phyloP scores from a whole-genome alignment of 2,329 filamentous ascomycete genomes.

The Lecanicillium sp. region DNA sequence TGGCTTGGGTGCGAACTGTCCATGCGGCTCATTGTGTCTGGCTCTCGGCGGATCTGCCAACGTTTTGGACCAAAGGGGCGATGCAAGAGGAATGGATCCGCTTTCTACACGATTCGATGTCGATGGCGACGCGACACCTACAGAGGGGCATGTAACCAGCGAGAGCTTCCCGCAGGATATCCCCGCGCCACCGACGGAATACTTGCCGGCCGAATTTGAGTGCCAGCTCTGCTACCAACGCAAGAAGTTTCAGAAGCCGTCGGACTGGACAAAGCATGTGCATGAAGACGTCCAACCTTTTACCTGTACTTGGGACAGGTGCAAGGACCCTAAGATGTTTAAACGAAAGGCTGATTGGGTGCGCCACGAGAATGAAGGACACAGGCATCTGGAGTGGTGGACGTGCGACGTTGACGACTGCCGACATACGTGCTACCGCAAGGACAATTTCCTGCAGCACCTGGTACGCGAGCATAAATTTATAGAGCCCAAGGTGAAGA shows the following conservation, averaged over 20 bases:
- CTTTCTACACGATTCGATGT: conserved; percentile 40
- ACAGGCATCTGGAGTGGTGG: conserved; percentile 89
- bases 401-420: conserved; percentile 76
- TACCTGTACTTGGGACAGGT: conserved; percentile 81
- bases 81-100: conserved; percentile 51
- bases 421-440: conserved; percentile 73
- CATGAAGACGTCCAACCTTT: conserved; percentile 92
- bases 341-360: conserved; percentile 97
- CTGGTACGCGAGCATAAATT: conserved; percentile 87
- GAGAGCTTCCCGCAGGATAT: conserved; percentile 77
- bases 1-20: conserved; percentile 52
- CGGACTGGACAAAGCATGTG: conserved; percentile 95
- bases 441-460: conserved; percentile 90
- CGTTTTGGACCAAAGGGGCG: conserved; percentile 52
- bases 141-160: conserved; percentile 60
- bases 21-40: conserved; percentile 55
- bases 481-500: conserved; percentile 71
- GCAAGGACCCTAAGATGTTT: conserved; percentile 81
- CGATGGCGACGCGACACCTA: conserved; percentile 59
- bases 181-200: conserved; percentile 68
- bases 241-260: conserved; percentile 84
- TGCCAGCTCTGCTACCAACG: conserved; percentile 79
- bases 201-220: conserved; percentile 80
- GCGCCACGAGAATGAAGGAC: conserved; percentile 84
- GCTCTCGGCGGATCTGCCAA: conserved; percentile 59